These are phyloP conservation scores for Daphne laureola DNA, from an alignment of 441 rosid species.

Conservation along the genomic window DNA sequence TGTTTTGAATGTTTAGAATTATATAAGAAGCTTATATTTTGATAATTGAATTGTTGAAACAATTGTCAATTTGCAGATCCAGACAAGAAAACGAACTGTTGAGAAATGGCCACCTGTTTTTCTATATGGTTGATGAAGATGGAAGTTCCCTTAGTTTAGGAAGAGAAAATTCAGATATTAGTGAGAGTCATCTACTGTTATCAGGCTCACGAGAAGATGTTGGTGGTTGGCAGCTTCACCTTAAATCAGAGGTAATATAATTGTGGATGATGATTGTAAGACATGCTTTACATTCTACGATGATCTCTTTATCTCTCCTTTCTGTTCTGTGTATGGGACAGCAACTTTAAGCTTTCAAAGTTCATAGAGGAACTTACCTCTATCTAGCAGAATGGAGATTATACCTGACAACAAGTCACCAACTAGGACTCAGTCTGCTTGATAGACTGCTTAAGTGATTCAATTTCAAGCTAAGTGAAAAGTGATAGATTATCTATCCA, in stretches of 20 bases:
- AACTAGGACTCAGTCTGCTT: too few species aligned
- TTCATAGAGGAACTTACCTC: too few species aligned
- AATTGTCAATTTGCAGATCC: conserved; percentile 26
- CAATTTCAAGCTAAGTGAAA: too few species aligned
- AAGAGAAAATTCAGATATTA: conserved; percentile 29
- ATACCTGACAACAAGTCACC: too few species aligned
- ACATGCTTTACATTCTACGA: conserved; percentile 1
- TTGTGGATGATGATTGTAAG: conserved; percentile 6
- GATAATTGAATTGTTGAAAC: conserved; percentile 3
- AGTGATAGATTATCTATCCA: too few species aligned
- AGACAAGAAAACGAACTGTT: conserved; percentile 37
- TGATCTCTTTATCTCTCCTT: conserved; percentile 11
- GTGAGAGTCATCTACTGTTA: conserved; percentile 59
- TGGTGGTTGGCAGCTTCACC: conserved; percentile 89
- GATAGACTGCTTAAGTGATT: too few species aligned
- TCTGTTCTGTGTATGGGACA: too few species aligned
- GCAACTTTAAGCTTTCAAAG: too few species aligned
- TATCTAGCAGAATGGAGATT: too few species aligned
- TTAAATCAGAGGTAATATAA: conserved; percentile 57
- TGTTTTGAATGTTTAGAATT: conserved; percentile 4
- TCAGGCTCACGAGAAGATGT: conserved; percentile 71
- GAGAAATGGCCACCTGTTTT: conserved; percentile 71
- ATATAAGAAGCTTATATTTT: too few species aligned
- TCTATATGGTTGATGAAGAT: conserved; percentile 92
- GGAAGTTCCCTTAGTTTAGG: conserved; percentile 58